Base-by-base conservation (phyloP, 1,284 basidiomycete species). In the Quambalaria eucalypti region DNA sequence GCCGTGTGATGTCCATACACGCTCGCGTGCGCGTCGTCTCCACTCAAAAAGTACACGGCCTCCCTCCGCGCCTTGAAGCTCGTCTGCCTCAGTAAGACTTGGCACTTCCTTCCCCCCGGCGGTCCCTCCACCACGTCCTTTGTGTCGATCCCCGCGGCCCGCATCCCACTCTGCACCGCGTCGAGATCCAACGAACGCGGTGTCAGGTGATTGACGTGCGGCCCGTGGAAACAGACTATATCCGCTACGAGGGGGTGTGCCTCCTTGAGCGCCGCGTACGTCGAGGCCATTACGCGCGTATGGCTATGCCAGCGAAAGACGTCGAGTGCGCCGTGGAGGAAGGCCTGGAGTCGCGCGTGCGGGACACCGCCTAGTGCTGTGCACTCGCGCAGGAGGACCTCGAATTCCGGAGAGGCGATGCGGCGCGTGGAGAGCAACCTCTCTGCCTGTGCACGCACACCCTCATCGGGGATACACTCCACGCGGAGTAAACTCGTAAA, bases 151-250 rank as follows among this genome's bases (percentile, higher is more conserved):
- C 36, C 36, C 21, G 16, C 21, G 36, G 36, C 36, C 16, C 21
- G 16, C 78, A 79, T 79, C 21, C 65, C 61, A 4, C 52, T 60
- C 61, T 79, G 78, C 16, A 77, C 78, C 21, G 64, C 66, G 56
- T 79, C 78, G 46, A 79, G 78, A 55, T 78, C 77, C 26, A 79
- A 57, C 25, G 78, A 77, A 14, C 78, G 57, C 14, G 78, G 78
- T 6, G 78, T 79, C n/a, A 79, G 66, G 59, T 78, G 78, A 56
- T 79, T 79, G 66, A 79, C 78, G 57, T 79, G 78, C 10, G 77
- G 77, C 19, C 77, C 77, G 31, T 67, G 62, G 67, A 79, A 79
- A 14, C 71, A 73, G 10, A 68, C 76, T 44, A 78, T 77, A 57
- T 79, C 78, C 8, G 78, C 78, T 2, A 78, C 69, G 4, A 79